These are phyloP conservation scores for Naganishia vaughanmartiniae DNA, from an alignment of 768 basidiomycete genomes.

Conservation along the genomic window DNA sequence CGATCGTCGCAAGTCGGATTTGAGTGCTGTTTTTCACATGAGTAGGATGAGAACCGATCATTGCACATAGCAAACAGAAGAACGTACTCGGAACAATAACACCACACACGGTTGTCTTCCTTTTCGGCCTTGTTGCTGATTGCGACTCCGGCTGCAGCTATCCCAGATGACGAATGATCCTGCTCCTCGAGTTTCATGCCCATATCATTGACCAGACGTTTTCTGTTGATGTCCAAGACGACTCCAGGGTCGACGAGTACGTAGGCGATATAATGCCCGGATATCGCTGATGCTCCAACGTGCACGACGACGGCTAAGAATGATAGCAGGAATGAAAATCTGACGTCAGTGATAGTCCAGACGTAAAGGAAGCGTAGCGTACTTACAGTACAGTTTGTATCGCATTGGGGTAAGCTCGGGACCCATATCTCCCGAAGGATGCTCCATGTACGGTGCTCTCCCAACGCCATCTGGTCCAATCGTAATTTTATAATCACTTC, in stretches of 20 bases:
- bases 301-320: slow-evolving; percentile 49
- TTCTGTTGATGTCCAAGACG: slow-evolving; percentile 37
- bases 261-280: slow-evolving; percentile 88
- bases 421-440: slow-evolving; percentile 44
- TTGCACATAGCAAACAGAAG: neutral
- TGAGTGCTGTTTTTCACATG: slow-evolving; percentile 55
- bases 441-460: slow-evolving; percentile 47
- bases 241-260: slow-evolving; percentile 48
- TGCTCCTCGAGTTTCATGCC: neutral
- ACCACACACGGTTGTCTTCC: slow-evolving; percentile 66
- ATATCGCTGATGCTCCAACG: slow-evolving; percentile 58
- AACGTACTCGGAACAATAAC: slow-evolving; percentile 74
- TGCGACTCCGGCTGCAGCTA: neutral
- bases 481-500: slow-evolving; percentile 46
- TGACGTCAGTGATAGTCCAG: neutral
- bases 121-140: neutral
- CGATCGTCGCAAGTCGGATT: slow-evolving; percentile 74
- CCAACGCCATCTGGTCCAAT: slow-evolving; percentile 38
- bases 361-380: neutral
- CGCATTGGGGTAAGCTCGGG: slow-evolving; percentile 44
- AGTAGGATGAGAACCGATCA: neutral
- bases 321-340: neutral
- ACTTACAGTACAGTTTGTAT: slow-evolving; percentile 46
- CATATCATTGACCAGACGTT: neutral
- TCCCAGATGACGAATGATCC: neutral